Percentiles rank a stretch among this genome's conserved stretches.
Evolutionary conservation across 225 moss, liverwort and hornwort genomes (phyloP).

Genomic region (Sphagnum tenellum): DNA sequence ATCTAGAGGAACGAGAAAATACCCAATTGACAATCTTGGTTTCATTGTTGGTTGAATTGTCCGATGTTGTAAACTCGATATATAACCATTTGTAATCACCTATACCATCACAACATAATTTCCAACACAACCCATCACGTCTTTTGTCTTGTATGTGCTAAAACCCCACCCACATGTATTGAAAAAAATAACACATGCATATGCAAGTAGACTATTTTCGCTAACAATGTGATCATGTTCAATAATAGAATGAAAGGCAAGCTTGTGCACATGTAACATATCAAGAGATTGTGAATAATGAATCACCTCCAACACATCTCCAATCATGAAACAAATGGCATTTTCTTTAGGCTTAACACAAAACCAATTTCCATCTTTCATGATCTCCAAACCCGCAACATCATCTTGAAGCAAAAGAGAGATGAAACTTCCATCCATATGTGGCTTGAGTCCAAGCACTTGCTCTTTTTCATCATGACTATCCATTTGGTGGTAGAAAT

Average conservation of each 20-base stretch:
- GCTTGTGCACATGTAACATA: no score
- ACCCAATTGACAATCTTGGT: conserved; percentile 20
- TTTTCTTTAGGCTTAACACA: conserved; percentile 12
- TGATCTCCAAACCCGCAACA: conserved; percentile 35
- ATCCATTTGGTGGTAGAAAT: conserved; percentile 21
- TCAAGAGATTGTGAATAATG: no score
- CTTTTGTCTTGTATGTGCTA: no score
- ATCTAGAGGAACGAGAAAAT: conserved; percentile 20
- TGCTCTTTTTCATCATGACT: conserved; percentile 1
- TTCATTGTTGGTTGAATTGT: conserved; percentile 13
- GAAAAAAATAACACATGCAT: no score
- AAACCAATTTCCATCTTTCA: conserved; percentile 33
- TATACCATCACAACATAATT: not conserved
- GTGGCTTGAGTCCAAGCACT: conserved; percentile 28
- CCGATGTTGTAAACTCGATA: conserved; percentile 30
- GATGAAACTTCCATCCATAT: conserved; percentile 32
- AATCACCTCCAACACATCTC: conserved; percentile 36
- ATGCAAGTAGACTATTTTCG: no score
- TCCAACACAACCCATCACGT: no score
- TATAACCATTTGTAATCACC: conserved; percentile 35
- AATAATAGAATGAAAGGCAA: no score
- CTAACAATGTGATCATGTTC: no score
- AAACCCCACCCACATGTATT: no score
- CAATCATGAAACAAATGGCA: conserved; percentile 40
- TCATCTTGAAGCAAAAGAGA: conserved; percentile 42